Evolutionary conservation across 257 asterid species (phyloP).

Genomic region (Solanum sejunctum): DNA sequence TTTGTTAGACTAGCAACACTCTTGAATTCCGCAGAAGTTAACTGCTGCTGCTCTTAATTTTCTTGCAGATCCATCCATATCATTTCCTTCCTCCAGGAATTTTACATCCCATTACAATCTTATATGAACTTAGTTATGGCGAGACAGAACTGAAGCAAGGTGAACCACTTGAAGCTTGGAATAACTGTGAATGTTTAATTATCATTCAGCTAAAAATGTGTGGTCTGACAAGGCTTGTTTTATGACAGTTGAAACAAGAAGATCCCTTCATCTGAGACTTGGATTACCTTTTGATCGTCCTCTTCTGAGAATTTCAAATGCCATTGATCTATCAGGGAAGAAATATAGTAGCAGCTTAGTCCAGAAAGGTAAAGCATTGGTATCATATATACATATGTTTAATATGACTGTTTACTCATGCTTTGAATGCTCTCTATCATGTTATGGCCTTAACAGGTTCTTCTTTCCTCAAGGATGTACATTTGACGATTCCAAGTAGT

Average conservation of each 20-base stretch:
- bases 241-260: conserved; percentile 75
- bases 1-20: not conserved
- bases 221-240: not conserved
- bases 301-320: conserved; percentile 78
- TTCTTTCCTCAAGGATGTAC: conserved; percentile 79
- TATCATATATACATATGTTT: not conserved
- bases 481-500: conserved; percentile 75
- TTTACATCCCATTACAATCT: conserved; percentile 63
- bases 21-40: not conserved
- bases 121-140: conserved; percentile 83
- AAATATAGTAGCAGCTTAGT: conserved; percentile 31
- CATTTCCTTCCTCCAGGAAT: conserved; percentile 83
- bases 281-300: conserved; percentile 98
- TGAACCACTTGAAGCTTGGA: conserved; percentile 6
- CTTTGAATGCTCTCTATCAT: not conserved
- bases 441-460: conserved; percentile 27
- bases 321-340: conserved; percentile 35
- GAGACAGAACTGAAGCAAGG: conserved; percentile 96
- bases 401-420: not conserved
- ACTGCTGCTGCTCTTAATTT: not conserved
- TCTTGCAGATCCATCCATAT: conserved; percentile 67
- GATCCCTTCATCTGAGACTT: conserved; percentile 74
- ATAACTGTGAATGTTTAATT: not conserved
- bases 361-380: conserved; percentile 35
- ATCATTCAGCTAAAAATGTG: not conserved